Base-by-base conservation (phyloP, 1,139 yeast species). In the Casaregolazyma lundiana region DNA sequence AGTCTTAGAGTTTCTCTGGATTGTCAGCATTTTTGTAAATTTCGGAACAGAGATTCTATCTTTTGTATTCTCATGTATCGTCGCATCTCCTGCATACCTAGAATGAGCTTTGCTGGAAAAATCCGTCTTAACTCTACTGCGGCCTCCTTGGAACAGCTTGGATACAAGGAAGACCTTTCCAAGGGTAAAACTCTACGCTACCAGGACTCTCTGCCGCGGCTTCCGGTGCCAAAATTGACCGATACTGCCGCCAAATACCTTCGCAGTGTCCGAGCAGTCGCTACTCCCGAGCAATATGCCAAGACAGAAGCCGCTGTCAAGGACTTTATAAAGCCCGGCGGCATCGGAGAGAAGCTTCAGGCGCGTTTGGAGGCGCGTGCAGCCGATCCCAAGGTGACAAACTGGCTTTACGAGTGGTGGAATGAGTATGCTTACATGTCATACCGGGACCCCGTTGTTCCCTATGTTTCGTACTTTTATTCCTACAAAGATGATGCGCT, bases 331-430 rank as follows among this genome's bases (percentile, higher is more conserved):
- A 66, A 70, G 46, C 68, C 78, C 5, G 80, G 79, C 35, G 86
- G 88, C 13, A 72, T 72, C 48, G 95, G 95, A 37, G 79, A 78
- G 41, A 68, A 68, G 34, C 75, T 92, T 53, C 97, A 92, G 64
- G 56, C 70, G 47, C 77, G 92, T 55, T 75, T 92, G 48, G 63
- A 68, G 38, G 70, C 75, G 22, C 78, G 79, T 57, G 82, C 94
- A 36, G 60, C 68, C 35, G 76, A 69, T 50, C 77, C 80, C 55
- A 68, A 63, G 48, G 70, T 67, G 46, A 82, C 87, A 63, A 92
- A 92, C 67, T 92, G 98, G 98, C 76, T 92, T 61, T 80, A 87
- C 46, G 84, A 80, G 52, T 88, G 84, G 76, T 92, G 98, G 98
- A 96, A 90, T 66, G 86, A 86, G 60, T 88, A 84, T 58, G 96